Conservation (phyloP, 2,329 filamentous ascomycete genomes). For the Calonectria pseudoreteaudii region DNA sequence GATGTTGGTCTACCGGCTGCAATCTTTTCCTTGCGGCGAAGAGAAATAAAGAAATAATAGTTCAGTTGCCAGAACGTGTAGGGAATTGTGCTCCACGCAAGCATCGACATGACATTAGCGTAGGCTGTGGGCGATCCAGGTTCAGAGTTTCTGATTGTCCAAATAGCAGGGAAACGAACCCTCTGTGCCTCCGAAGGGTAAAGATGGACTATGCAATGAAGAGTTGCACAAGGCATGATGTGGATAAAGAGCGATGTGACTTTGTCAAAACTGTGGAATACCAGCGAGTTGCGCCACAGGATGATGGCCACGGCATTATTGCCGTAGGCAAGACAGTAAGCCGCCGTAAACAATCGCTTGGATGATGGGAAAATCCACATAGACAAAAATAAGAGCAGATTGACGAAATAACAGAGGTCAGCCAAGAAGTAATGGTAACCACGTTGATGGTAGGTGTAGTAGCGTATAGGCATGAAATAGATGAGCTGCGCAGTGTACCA, state of each 20-base stretch:
- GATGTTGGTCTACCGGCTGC: slow-evolving; percentile 94
- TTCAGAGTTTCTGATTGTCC: slow-evolving; percentile 77
- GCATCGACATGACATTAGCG: slow-evolving; percentile 82
- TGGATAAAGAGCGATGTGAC: slow-evolving; percentile 99
- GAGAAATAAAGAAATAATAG: slow-evolving; percentile 96
- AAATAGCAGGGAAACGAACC: slow-evolving; percentile 84
- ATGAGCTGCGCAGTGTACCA: slow-evolving; percentile 92
- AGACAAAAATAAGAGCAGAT: slow-evolving; percentile 82
- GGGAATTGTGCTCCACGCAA: slow-evolving; percentile 92
- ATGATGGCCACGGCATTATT: slow-evolving; percentile 98
- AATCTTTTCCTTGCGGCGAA: slow-evolving; percentile 95
- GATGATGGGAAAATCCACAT: slow-evolving; percentile 93
- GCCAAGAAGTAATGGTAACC: slow-evolving; percentile 98
- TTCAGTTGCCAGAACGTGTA: slow-evolving; percentile 92
- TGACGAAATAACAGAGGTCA: slow-evolving; percentile 98
- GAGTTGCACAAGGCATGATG: slow-evolving; percentile 95
- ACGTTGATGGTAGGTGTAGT: slow-evolving; percentile 88
- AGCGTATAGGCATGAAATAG: slow-evolving; percentile 98
- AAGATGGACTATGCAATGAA: slow-evolving; percentile 93
- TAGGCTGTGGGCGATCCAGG: slow-evolving; percentile 85
- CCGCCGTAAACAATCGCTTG: slow-evolving; percentile 90
- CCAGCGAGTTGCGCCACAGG: slow-evolving; percentile 98
- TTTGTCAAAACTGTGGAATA: slow-evolving; percentile 99
- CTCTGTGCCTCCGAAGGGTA: slow-evolving; percentile 74
- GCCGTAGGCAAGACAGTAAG: slow-evolving; percentile 92